Evolutionary conservation across 2,329 filamentous ascomycete species (phyloP), one percentile per base, ranked within the genome.

Genomic region (Shiraia sp.): DNA sequence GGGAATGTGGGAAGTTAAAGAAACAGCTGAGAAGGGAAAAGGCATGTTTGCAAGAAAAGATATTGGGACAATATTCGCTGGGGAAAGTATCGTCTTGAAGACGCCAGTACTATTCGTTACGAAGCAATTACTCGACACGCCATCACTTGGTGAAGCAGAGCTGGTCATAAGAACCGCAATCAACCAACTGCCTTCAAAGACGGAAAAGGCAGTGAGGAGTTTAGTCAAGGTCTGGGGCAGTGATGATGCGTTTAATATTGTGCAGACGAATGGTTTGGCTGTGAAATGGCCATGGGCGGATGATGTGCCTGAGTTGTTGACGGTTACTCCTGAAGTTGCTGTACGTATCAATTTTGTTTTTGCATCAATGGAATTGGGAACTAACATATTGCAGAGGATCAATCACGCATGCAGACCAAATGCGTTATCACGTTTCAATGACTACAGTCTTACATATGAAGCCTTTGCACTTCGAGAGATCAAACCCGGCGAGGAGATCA

Each of bases 351-450:
- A n/a, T n/a, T n/a, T n/a, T n/a, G n/a, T n/a, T n/a, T n/a, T n/a
- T n/a, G n/a, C n/a, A n/a, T n/a, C n/a, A n/a, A n/a, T n/a, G n/a
- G n/a, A n/a, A 30, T 4, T 16, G 8, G 26, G 13, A 7, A 10
- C 25, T 36, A 15, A 40, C 23, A 32, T 16, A 13, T 10, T 10
- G 15, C 22, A 66, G 63, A 54, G 64, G 10, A 62, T 67, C 42
- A 68, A 68, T 34, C 65, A 67, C 32, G 64, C 60, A 25, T 68
- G 65, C 38, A 57, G 65, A 13, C 61, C 60, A 12, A 68, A 66
- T 23, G 53, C 65, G 1, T 52, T 56, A 36, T 67, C 64, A 42
- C 61, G 63, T 27, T 66, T 68, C 50, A 45, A 63, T 39, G 53
- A 61, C 45, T 53, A 46, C 16, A 59, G 59, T 0, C 44, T 68